Evolutionary conservation across 73 alveolate species (phyloP), one percentile per base, ranked within the genome.

Genomic region (Paramecium pentaurelia): DNA sequence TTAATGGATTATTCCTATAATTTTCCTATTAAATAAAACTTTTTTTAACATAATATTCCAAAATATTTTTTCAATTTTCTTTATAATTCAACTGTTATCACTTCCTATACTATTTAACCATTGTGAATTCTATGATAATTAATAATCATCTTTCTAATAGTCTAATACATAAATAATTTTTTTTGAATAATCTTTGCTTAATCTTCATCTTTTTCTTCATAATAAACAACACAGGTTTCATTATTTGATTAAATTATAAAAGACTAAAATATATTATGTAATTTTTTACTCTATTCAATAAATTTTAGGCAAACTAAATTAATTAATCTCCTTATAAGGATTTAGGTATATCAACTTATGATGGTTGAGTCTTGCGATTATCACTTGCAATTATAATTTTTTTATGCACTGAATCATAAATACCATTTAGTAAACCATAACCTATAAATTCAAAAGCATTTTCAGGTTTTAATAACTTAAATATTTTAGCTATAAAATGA

Each of bases 381-480:
- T 80, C 91, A 40, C 77, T 42, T 1, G 91, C 91, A n/a, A 80
- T 80, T 11, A 80, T 80, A 0, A 80, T 80, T 80, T 42, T 80
- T 80, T 47, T 42, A 49, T 80, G 91, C 34, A 80, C 73, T 10
- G 75, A 45, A 20, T 80, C 91, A 80, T 80, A 80, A 12, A 80
- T 80, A 20, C 77, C 91, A 80, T 80, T 80, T n/a, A 80, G n/a
- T 20, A 80, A 47, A 1, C 91, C 91, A 45, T 11, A 80, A 8
- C 91, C 91, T 25, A 80, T 25, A 49, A 80, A 80, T 44, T 80
- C 91, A 49, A 80, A 80, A 0, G 47, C 58, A 49, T 80, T 80
- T 6, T 80, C 42, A 18, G 91, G 91, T 42, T 47, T 28, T 38
- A 40, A 20, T 22, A 80, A 25, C 42, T 28, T 80, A 25, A 80